Evolutionary conservation across 2,329 filamentous ascomycete genomes (phyloP).

Genomic region (Fusarium musae): DNA sequence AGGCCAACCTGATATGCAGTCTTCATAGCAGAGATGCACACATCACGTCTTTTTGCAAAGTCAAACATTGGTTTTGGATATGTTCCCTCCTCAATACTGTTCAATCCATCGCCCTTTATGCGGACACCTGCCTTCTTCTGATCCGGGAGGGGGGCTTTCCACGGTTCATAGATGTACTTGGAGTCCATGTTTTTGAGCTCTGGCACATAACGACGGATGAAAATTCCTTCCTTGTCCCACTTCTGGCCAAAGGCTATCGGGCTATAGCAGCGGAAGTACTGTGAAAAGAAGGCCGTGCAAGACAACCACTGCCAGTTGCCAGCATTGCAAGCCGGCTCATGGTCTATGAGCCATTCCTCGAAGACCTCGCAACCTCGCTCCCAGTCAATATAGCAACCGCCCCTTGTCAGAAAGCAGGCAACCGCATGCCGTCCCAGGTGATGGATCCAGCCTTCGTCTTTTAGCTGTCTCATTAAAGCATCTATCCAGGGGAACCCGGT

Average conservation of each 20-base stretch:
- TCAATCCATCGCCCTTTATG: conserved; percentile 65
- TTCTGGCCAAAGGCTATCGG: conserved; percentile 79
- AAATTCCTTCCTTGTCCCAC: conserved; percentile 75
- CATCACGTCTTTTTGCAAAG: conserved; percentile 69
- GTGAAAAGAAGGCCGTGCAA: conserved; percentile 79
- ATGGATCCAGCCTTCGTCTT: conserved; percentile 80
- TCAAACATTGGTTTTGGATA: conserved; percentile 86
- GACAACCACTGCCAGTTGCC: conserved; percentile 84
- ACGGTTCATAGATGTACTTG: conserved; percentile 83
- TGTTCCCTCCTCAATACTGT: conserved; percentile 55
- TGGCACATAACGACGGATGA: conserved; percentile 74
- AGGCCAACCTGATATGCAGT: conserved; percentile 73
- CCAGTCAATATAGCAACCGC: conserved; percentile 83
- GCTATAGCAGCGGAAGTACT: conserved; percentile 77
- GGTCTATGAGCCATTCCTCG: conserved; percentile 79
- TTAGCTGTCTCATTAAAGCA: conserved; percentile 80
- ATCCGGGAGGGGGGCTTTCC: conserved; percentile 75
- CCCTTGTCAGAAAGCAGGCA: conserved; percentile 82
- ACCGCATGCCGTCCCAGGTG: conserved; percentile 82
- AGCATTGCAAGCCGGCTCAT: conserved; percentile 77
- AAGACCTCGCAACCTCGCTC: conserved; percentile 83
- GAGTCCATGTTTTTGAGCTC: conserved; percentile 70
- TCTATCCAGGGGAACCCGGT: conserved; percentile 87
- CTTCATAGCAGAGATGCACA: conserved; percentile 77
- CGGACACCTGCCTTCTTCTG: conserved; percentile 75